phyloP scores from a whole-genome alignment of 352 stramenopile species.

The Globisporangium nodosum region DNA sequence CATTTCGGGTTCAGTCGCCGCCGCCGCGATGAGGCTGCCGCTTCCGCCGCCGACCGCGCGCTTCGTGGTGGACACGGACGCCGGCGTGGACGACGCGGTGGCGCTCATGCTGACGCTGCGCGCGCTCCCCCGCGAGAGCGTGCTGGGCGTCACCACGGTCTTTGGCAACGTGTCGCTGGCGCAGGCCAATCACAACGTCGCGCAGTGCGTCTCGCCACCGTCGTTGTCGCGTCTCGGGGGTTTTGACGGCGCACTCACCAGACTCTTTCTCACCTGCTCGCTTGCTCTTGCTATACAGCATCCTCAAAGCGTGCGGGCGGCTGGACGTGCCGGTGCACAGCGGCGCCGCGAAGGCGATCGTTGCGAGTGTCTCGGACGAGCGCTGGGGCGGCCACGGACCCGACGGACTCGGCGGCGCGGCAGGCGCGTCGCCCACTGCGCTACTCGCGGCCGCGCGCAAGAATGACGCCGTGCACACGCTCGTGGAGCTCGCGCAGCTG shows the following conservation, averaged over 20 bases:
- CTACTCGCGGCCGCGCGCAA: slow-evolving; percentile 26
- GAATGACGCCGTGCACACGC: slow-evolving; percentile 63
- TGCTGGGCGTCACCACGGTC: slow-evolving; percentile 73
- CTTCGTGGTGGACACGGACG: slow-evolving; percentile 75
- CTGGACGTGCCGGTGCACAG: slow-evolving; percentile 54
- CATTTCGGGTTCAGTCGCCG: no score
- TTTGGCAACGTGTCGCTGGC: slow-evolving; percentile 81
- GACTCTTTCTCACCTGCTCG: background rate
- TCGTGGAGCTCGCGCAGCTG: slow-evolving; percentile 52
- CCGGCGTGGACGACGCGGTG: slow-evolving; percentile 71
- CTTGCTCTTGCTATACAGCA: slow-evolving; percentile 20
- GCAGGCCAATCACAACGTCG: slow-evolving; percentile 79
- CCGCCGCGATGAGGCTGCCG: background rate
- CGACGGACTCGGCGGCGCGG: slow-evolving; percentile 60
- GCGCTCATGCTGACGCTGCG: slow-evolving; percentile 73
- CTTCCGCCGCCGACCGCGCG: slow-evolving; percentile 18
- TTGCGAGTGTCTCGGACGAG: slow-evolving; percentile 56
- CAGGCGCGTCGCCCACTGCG: slow-evolving; percentile 16
- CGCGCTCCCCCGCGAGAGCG: slow-evolving; percentile 39
- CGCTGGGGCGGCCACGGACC: slow-evolving; percentile 66
- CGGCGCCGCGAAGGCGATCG: slow-evolving; percentile 56
- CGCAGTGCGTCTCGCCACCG: slow-evolving; percentile 36
- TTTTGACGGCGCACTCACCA: background rate
- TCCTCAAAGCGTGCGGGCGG: slow-evolving; percentile 49
- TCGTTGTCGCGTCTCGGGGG: background rate